Evolutionary conservation across 352 stramenopile genomes (phyloP), one percentile per base, ranked within the genome.

Genomic region (Phytopythium aichiense): DNA sequence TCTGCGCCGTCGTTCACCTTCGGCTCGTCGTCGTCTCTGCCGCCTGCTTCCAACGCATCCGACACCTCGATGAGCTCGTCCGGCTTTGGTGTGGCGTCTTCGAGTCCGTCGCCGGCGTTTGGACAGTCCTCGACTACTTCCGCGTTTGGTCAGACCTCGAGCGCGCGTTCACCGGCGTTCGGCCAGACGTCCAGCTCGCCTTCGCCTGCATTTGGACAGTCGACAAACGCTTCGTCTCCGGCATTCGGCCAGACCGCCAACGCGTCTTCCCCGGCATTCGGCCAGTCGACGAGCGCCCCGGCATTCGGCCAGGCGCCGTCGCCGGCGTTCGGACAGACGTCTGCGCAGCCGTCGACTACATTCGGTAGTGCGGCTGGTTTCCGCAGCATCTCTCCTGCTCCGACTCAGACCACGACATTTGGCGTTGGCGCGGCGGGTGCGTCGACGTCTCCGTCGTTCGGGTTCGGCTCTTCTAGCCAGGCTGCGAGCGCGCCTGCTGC

Each of bases 1-100:
- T 50, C 48, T 23, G 37, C 64, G 45, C 69, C 76, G 37, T 63
- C 68, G 31, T 80, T 84, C 46, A 75, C 76, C 20, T 87, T 84
- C 61, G 66, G 68, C 16, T 66, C 68, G 13, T 73, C 64, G 25
- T 59, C 61, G 31, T 46, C 66, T 56, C 33, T 64, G 49, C 48
- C 67, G n/a, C 38, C 65, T 18, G 28, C 62, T 61, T 45, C 48
- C 0, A 69, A 60, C 23, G 58, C 63, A 20, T 78, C 78, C 11
- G 66, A 60, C 55, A 31, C 40, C 0, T 50, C 55, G 18, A 60
- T 60, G 30, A 43, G 63, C 13, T 69, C 74, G 4, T 71, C 68
- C 20, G 40, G 57, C n/a, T 63, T 63, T 31, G 48, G 45, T 16
- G 42, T 22, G 13, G 7, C 57, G 3, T 40, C 45, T 23, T 9